Evolutionary conservation across 169 alveolate species (phyloP).

Genomic region (Cryptosporidium xiaoi): DNA sequence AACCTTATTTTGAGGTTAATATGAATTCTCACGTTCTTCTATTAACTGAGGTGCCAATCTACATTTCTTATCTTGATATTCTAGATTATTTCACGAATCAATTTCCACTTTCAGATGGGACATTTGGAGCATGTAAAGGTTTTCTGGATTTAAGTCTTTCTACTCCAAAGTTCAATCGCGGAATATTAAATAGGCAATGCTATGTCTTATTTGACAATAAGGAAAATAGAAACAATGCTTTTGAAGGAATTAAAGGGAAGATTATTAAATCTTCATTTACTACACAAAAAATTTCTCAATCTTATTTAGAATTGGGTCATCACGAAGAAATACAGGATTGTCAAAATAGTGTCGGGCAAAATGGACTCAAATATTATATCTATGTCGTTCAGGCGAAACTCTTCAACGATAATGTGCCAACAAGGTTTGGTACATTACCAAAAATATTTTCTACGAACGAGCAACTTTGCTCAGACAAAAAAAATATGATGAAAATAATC

Average conservation of each 20-base stretch:
- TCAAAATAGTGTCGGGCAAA: slow-evolving; percentile 1
- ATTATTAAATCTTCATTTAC: slow-evolving; percentile 46
- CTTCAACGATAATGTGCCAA: neutral
- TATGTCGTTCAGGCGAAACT: slow-evolving; percentile 52
- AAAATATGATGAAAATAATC: slow-evolving; percentile 32
- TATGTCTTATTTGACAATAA: slow-evolving; percentile 48
- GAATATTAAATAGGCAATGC: slow-evolving; percentile 59
- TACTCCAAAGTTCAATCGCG: slow-evolving; percentile 60
- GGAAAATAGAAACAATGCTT: slow-evolving; percentile 38
- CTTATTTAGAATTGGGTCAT: neutral
- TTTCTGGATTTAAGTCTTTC: slow-evolving; percentile 43
- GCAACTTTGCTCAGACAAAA: slow-evolving; percentile 21
- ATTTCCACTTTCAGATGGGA: slow-evolving; percentile 44
- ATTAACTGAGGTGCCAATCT: slow-evolving; percentile 43
- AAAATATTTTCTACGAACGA: slow-evolving; percentile 24
- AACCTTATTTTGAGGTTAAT: slow-evolving; percentile 26
- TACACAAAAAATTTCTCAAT: neutral
- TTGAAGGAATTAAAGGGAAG: slow-evolving; percentile 52
- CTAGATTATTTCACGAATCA: slow-evolving; percentile 18
- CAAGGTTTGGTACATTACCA: slow-evolving; percentile 20
- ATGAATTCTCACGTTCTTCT: slow-evolving; percentile 11
- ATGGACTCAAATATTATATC: slow-evolving; percentile 7
- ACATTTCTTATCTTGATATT: slow-evolving; percentile 52
- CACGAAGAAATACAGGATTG: neutral
- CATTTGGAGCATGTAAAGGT: slow-evolving; percentile 38